Percentiles rank a stretch among this genome's conserved stretches.
Evolutionary conservation across 441 rosid genomes (phyloP).

Genomic region (Erysimum pusillum): DNA sequence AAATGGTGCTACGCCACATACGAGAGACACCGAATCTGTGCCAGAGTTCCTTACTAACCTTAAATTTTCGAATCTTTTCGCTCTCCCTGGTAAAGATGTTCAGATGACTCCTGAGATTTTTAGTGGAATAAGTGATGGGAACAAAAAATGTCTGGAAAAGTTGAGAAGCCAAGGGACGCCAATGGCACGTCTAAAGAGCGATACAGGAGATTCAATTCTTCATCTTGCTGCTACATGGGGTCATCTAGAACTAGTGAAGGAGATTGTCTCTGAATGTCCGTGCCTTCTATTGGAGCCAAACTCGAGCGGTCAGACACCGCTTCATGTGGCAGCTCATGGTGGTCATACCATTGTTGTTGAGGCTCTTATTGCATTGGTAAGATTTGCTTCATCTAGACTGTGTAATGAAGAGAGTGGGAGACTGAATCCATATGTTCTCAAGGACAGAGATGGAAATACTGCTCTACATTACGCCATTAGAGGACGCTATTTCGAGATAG

Average conservation of each 20-base stretch:
- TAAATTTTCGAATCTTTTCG: neutral
- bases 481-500: neutral
- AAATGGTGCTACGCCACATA: neutral
- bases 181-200: neutral
- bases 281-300: constrained; percentile 4
- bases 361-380: neutral
- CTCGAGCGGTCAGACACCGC: neutral
- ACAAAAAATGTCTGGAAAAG: neutral
- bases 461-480: neutral
- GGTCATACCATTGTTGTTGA: constrained; percentile 1
- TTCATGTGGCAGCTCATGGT: constrained; percentile 13
- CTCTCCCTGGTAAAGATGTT: neutral
- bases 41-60: neutral
- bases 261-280: neutral
- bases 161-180: neutral
- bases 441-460: constrained; percentile 27
- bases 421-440: neutral
- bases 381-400: neutral
- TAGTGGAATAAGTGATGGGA: neutral
- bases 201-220: constrained; percentile 12
- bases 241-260: neutral
- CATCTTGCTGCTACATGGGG: constrained; percentile 15
- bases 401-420: neutral
- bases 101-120: neutral
- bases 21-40: neutral